Conservation (phyloP, 805 yeast genomes). For the Cyberlindnera galapagoensis region DNA sequence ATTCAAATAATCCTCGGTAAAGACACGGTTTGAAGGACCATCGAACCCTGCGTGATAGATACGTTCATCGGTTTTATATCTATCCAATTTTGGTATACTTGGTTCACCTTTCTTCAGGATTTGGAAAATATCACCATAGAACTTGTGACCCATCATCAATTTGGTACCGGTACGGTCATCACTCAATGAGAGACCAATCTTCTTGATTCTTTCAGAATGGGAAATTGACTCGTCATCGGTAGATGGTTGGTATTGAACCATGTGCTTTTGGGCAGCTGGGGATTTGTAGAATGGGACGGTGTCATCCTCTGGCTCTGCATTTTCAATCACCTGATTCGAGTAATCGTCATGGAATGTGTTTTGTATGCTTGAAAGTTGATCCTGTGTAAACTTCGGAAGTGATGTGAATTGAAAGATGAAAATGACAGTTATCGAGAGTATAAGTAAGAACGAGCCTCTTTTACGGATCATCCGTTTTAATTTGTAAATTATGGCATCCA, state of each 20-base stretch:
- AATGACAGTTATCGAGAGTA: slow-evolving; percentile 4
- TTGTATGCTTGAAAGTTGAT: slow-evolving; percentile 10
- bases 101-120: slow-evolving; percentile 41
- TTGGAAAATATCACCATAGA: slow-evolving; percentile 37
- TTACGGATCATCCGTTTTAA: slow-evolving; percentile 15
- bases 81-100: slow-evolving; percentile 32
- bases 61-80: slow-evolving; percentile 39
- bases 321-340: neutral
- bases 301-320: slow-evolving; percentile 10
- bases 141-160: slow-evolving; percentile 32
- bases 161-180: slow-evolving; percentile 29
- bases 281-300: slow-evolving; percentile 24
- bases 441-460: slow-evolving; percentile 10
- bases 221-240: slow-evolving; percentile 1
- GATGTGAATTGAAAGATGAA: slow-evolving; percentile 15
- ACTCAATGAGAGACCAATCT: slow-evolving; percentile 20
- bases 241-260: slow-evolving; percentile 1
- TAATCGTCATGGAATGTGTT: neutral
- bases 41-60: slow-evolving; percentile 52
- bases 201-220: slow-evolving; percentile 16
- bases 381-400: slow-evolving; percentile 8
- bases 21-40: slow-evolving; percentile 30
- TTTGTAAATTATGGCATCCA: slow-evolving; percentile 10
- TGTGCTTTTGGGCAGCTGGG: slow-evolving; percentile 11
- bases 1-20: slow-evolving; percentile 48